Base-by-base conservation (phyloP, 225 moss, liverwort and hornwort genomes). In the Lunularia cruciata region DNA sequence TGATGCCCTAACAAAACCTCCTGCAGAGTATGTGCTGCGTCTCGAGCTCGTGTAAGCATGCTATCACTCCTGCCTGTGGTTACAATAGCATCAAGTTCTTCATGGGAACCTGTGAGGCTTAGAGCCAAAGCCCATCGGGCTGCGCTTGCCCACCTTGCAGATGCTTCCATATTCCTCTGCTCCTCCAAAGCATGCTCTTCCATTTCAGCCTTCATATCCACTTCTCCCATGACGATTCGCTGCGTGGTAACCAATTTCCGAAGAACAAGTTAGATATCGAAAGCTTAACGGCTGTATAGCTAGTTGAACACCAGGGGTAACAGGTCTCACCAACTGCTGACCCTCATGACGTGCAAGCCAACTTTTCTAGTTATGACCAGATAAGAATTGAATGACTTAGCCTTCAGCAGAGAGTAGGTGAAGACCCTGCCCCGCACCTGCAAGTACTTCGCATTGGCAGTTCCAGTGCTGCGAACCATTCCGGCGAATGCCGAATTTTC, bases 401-500 rank as follows among this genome's bases (percentile, higher is more conserved):
- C 14, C 13, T 22, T 14, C 2, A 13, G 2, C 20, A 7, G 18
- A 28, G 27, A 6, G 26, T 30, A 65, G 2, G 11, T 6, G 16
- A 4, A 14, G 4, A 61, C 0, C 30, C 32, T 14, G 13, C 8
- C 36, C 25, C 25, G 54, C 6, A 81, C 81, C 77, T 91, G 88
- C 83, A 95, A 79, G 68, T 92, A 95, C 71, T 80, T 84, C 30
- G 92, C 95, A 78, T 95, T 95, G 9, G 95, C 81, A 65, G 86
- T 46, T 74, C 95, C 92, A 63, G 92, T 95, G 78, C 95, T 95
- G 25, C 87, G 87, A 36, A 95, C 86, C 95, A 95, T 74, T 82
- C 83, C 88, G 71, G 88, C 74, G 74, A 95, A 92, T 71, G 82
- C 79, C 83, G 85, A 90, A 49, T 83, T 73, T 47, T 90, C 89